These are phyloP conservation scores for Fusarium sambucinum DNA, from an alignment of 2,329 filamentous ascomycete species.

Conservation along the genomic window DNA sequence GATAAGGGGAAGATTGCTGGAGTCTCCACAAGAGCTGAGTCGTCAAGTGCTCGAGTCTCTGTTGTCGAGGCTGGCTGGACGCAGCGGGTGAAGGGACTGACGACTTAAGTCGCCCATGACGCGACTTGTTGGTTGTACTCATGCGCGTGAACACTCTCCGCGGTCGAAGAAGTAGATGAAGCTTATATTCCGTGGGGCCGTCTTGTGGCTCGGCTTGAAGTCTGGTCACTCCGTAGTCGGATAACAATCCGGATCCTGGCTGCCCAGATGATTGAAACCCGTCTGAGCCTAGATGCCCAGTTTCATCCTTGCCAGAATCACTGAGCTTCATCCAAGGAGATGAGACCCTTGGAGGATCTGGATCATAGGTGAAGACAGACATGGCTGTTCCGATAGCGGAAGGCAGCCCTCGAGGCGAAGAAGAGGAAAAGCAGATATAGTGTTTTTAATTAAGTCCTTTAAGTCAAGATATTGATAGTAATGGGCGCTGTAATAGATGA, in stretches of 20 bases:
- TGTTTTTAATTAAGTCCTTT: not conserved
- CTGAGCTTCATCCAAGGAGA: conserved; percentile 85
- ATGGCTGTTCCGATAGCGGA: conserved; percentile 58
- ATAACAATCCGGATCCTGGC: conserved; percentile 58
- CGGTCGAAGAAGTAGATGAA: conserved; percentile 86
- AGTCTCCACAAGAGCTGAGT: conserved; percentile 95
- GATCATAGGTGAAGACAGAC: conserved; percentile 97
- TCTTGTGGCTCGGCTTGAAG: conserved; percentile 92
- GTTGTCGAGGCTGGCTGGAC: conserved; percentile 79
- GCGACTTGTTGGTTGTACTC: conserved; percentile 65
- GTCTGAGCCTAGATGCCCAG: conserved; percentile 44
- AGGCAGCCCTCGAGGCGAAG: not conserved
- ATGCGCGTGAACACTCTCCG: conserved; percentile 79
- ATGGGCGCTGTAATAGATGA: conserved; percentile 22
- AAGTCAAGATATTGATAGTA: conserved; percentile 39
- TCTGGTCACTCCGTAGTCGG: conserved; percentile 76
- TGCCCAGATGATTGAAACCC: conserved; percentile 45
- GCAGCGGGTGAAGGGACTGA: conserved; percentile 53
- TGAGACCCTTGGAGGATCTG: conserved; percentile 85
- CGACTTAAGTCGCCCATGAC: conserved; percentile 35
- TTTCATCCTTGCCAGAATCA: conserved; percentile 54
- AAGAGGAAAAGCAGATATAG: not conserved
- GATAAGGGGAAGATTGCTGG: conserved; percentile 93
- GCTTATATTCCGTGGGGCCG: conserved; percentile 95
- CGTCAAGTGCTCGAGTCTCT: conserved; percentile 88